Evolutionary conservation across 2,329 filamentous ascomycete genomes (phyloP).

Genomic region (Sporothrix schenckii): DNA sequence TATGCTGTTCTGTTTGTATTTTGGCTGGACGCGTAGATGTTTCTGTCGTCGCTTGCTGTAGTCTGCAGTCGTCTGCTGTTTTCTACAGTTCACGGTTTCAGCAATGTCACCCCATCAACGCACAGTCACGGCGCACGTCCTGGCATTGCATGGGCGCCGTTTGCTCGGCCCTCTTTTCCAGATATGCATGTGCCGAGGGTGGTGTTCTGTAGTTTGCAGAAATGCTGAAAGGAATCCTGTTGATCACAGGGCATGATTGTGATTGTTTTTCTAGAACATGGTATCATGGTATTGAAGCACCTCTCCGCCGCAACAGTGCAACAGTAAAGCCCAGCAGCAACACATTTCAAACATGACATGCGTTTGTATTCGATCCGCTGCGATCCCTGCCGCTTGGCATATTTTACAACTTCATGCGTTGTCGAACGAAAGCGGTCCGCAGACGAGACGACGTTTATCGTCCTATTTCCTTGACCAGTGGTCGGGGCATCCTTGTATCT

Average conservation of each 20-base stretch:
- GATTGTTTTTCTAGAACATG: conserved; percentile 14
- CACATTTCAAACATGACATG: conserved; percentile 17
- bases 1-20: background rate
- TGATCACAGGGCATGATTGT: background rate
- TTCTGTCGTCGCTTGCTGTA: background rate
- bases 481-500: background rate
- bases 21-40: background rate
- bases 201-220: conserved; percentile 4
- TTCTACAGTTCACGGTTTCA: background rate
- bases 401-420: conserved; percentile 13
- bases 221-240: background rate
- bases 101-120: conserved; percentile 9
- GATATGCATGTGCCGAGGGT: background rate
- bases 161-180: conserved; percentile 2
- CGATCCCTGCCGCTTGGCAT: conserved; percentile 24
- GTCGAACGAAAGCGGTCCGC: background rate
- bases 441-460: background rate
- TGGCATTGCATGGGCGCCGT: conserved; percentile 3
- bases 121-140: conserved; percentile 17
- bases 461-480: background rate
- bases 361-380: conserved; percentile 17
- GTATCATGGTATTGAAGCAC: background rate
- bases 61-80: conserved; percentile 14
- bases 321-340: conserved; percentile 5
- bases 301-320: background rate